Percentiles rank a stretch among this genome's conserved stretches.
These are phyloP conservation scores for button mushroom (Agaricus bisporus) DNA, from an alignment of 768 basidiomycete species.

Conservation along the genomic window DNA sequence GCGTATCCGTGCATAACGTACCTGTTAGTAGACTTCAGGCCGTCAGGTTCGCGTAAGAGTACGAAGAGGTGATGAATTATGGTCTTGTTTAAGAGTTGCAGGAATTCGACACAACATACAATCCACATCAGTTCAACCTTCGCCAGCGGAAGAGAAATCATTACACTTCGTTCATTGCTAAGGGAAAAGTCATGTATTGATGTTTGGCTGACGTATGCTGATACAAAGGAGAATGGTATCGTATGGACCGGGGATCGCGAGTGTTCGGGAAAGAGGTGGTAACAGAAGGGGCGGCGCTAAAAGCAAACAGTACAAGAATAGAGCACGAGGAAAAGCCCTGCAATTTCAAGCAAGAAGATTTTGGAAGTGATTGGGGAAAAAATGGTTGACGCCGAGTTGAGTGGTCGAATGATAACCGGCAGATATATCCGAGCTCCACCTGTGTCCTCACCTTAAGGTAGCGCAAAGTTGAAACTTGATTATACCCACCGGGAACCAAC, in stretches of 20 bases:
- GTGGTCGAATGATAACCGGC: background rate
- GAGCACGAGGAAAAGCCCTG: background rate
- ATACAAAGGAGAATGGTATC: background rate
- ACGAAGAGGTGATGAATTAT: too few relatives aligned
- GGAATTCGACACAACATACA: too few relatives aligned
- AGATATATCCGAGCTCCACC: background rate
- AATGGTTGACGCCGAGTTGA: constrained; percentile 2
- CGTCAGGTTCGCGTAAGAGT: too few relatives aligned
- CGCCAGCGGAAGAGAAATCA: too few relatives aligned
- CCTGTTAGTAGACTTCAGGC: too few relatives aligned
- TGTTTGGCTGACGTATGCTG: background rate
- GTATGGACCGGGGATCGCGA: background rate
- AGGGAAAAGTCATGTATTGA: too few relatives aligned
- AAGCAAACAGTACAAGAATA: constrained; percentile 3
- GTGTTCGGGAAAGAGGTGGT: background rate
- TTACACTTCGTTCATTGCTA: too few relatives aligned
- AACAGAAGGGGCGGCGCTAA: constrained; percentile 5
- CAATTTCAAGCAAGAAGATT: constrained; percentile 12
- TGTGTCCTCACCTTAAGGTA: background rate
- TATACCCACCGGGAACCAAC: background rate
- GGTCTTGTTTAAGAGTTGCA: too few relatives aligned
- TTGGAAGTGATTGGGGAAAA: constrained; percentile 5
- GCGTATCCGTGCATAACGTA: too few relatives aligned
- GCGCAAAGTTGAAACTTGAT: background rate
- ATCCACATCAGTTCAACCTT: too few relatives aligned